phyloP scores from a whole-genome alignment of 2,329 filamentous ascomycete genomes.

The Alternaria sp. region DNA sequence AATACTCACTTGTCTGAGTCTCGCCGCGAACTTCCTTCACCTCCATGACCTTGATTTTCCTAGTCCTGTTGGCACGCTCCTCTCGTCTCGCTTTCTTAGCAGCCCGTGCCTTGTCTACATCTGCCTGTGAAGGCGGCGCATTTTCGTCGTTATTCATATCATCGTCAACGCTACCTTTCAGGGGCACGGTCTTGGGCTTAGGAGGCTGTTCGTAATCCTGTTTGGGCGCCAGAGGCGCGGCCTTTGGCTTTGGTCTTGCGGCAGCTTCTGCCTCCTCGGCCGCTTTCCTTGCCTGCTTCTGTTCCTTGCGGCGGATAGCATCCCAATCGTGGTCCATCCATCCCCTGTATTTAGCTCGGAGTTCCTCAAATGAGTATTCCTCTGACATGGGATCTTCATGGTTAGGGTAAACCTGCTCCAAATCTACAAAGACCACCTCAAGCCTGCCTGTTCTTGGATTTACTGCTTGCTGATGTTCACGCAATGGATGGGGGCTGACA shows the following conservation, averaged over 20 bases:
- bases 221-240: constrained; percentile 24
- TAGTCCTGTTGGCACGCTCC: constrained; percentile 57
- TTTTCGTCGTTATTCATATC: constrained; percentile 55
- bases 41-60: constrained; percentile 77
- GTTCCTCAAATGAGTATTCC: constrained; percentile 90
- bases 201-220: constrained; percentile 21
- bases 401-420: constrained; percentile 84
- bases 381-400: constrained; percentile 68
- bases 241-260: constrained; percentile 19
- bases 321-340: constrained; percentile 65
- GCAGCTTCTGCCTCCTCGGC: constrained; percentile 22
- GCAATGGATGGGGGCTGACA: constrained; percentile 67
- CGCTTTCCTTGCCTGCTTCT: constrained; percentile 33
- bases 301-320: constrained; percentile 39
- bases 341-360: constrained; percentile 79
- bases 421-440: constrained; percentile 86
- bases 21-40: constrained; percentile 70
- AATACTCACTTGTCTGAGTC: constrained; percentile 82
- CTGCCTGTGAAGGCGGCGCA: constrained; percentile 53
- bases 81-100: constrained; percentile 56
- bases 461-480: constrained; percentile 78
- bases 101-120: constrained; percentile 64
- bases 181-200: constrained; percentile 37
- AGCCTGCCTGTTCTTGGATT: constrained; percentile 83
- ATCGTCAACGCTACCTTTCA: constrained; percentile 46